Evolutionary conservation across 2,329 filamentous ascomycete species (phyloP), one percentile per base, ranked within the genome.

Genomic region (Diaporthe nobilis): DNA sequence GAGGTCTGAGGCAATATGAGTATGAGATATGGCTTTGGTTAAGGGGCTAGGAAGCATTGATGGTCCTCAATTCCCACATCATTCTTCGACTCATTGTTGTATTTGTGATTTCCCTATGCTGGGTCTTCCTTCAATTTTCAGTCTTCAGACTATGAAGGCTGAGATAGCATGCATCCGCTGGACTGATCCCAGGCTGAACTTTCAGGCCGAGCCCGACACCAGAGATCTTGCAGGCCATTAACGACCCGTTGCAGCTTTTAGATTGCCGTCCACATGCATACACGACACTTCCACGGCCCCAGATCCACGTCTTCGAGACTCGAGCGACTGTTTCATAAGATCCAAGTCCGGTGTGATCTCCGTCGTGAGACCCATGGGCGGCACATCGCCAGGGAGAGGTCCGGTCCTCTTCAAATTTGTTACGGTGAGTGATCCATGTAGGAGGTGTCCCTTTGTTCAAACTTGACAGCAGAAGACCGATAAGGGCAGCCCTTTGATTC

Each of bases 141-240:
- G 10, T 2, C 12, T 39, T 12, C 6, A 20, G 3, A 63, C 60
- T 6, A 2, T 31, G 1, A 47, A 47, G 4, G 25, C 39, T 65
- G 13, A 47, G 15, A 15, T 6, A 2, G 0, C n/a, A 8, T 31
- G 12, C 1, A 10, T 10, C 4, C 25, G 0, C 25, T 15, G 0
- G 3, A 13, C 3, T 31, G 34, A 12, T 1, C 6, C 3, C 7
- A 22, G 60, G 3, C 4, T 49, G 2, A 15, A 44, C 0, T 6
- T n/a, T 1, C 8, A 63, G 12, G 5, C 44, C 20, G 0, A 72
- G 4, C 10, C 22, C 28, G 4, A 13, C 7, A 4, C 4, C 7
- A 6, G 57, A n/a, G 10, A 63, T 34, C n/a, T 63, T 34, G 47
- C n/a, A 72, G n/a, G 25, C 42, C 10, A 72, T 31, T 12, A 9